Percentiles rank a stretch among this genome's conserved stretches.
phyloP scores from a whole-genome alignment of 2,329 filamentous ascomycete species.

The Aureobasidium melanogenum region DNA sequence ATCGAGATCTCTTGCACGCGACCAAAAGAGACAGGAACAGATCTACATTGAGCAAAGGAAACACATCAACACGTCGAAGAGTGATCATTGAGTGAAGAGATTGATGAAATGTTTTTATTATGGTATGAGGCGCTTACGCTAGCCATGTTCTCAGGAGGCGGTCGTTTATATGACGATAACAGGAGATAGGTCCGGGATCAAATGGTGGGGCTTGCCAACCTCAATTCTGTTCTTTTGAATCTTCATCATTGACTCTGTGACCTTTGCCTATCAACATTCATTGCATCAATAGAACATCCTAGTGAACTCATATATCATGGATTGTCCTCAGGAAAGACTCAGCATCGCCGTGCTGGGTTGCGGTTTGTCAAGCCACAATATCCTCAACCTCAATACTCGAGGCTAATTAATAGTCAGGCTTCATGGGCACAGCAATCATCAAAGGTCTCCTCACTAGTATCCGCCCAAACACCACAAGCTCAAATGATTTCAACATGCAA shows the following conservation, averaged over 20 bases:
- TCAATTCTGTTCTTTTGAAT: not conserved
- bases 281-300: not conserved
- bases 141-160: not conserved
- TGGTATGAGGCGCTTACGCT: not conserved
- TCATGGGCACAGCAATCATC: slow-evolving; percentile 19
- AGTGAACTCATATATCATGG: not conserved
- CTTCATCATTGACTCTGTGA: not conserved
- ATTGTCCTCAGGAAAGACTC: not conserved
- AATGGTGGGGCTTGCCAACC: not conserved
- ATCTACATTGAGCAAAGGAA: not conserved
- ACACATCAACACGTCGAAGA: not conserved
- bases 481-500: not conserved
- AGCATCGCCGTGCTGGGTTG: not conserved
- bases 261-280: not conserved
- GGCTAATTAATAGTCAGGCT: slow-evolving; percentile 12
- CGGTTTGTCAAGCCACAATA: not conserved
- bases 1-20: not conserved
- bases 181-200: not conserved
- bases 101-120: not conserved
- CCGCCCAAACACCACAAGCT: not conserved
- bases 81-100: not conserved
- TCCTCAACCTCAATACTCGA: not conserved
- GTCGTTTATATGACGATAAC: not conserved
- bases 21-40: not conserved
- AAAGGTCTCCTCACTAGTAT: slow-evolving; percentile 14